Base-by-base conservation (phyloP, 345 rosid genomes). In the Litchi chinensis region DNA sequence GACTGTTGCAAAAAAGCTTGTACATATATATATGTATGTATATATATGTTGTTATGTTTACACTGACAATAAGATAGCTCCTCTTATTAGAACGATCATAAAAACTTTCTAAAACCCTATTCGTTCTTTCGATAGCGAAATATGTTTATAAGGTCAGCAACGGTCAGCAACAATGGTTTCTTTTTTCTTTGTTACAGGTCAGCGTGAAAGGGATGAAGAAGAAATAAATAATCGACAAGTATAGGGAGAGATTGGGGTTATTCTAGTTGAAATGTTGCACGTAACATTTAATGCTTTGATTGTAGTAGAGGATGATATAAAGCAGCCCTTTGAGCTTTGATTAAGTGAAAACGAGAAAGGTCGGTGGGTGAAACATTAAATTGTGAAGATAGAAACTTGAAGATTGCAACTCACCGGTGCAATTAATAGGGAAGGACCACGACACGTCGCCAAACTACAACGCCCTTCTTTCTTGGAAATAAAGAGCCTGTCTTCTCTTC, bases 251-350 rank as follows among this genome's bases (percentile, higher is more conserved):
- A 21, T 66, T 8, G 71, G 71, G 39, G 63, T 50, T 76, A 52
- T 52, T 68, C 40, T 68, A n/a, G 52, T 40, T 68, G 74, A 77
- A 67, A 73, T 46, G 22, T 28, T 24, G 3, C 41, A 50, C 26
- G 76, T 54, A 59, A 24, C 79, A 81, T 63, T 79, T 68, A 79
- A 59, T 73, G 82, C 77, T 19, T 76, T 81, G 71, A 81, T 62
- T 21, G 79, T 28, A 21, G 63, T 22, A 57, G 40, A 24, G 4
- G 59, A 19, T 5, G 73, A 10, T 46, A 15, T 22, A 48, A 70
- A 63, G 48, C 13, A 37, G 73, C 21, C 21, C 73, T 60, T 72
- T 54, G n/a, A 43, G 67, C 74, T 65, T 63, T 66, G 56, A 64
- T 54, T n/a, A 44, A 32, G 13, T 37, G 60, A 76, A 74, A 79